Conservation (phyloP, 352 stramenopile species). For the Globisporangium viniferum region DNA sequence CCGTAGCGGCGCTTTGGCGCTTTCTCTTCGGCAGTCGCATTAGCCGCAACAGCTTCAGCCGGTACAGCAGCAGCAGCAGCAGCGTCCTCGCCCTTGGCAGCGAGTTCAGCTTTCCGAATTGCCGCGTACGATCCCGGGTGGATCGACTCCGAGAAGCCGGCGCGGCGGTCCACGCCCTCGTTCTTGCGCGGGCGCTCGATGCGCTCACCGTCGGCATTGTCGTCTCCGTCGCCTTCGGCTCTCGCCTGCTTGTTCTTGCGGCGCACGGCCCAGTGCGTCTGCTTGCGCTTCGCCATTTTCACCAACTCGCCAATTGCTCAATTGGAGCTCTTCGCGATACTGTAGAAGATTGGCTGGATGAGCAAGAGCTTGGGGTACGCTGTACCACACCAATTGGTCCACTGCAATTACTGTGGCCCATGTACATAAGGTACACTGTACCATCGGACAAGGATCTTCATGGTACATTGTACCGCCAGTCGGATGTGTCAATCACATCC, state of each 20-base stretch:
- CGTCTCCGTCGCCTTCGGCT: slow-evolving; percentile 12
- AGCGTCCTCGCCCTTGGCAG: slow-evolving; percentile 8
- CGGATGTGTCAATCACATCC: background rate
- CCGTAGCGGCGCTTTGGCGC: slow-evolving; percentile 66
- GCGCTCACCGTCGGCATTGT: slow-evolving; percentile 12
- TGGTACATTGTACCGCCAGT: slow-evolving; percentile 6
- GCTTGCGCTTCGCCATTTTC: slow-evolving; percentile 49
- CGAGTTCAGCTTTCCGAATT: slow-evolving; percentile 23
- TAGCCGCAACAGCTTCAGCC: background rate
- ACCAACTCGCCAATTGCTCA: background rate
- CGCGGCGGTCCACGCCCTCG: slow-evolving; percentile 41
- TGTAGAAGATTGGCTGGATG: slow-evolving; percentile 2
- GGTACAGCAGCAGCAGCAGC: background rate
- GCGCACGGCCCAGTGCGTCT: slow-evolving; percentile 64
- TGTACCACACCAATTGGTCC: background rate
- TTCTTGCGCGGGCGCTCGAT: slow-evolving; percentile 17
- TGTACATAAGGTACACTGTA: background rate
- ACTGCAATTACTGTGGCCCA: too few relatives aligned
- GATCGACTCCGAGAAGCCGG: slow-evolving; percentile 53
- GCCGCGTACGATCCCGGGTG: slow-evolving; percentile 80
- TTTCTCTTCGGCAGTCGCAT: slow-evolving; percentile 8
- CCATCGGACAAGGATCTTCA: background rate
- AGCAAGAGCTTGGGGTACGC: background rate
- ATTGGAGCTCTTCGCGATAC: background rate
- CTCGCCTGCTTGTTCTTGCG: slow-evolving; percentile 74